Evolutionary conservation across 306 rosid genomes (phyloP).

Genomic region (Cucumis melo): DNA sequence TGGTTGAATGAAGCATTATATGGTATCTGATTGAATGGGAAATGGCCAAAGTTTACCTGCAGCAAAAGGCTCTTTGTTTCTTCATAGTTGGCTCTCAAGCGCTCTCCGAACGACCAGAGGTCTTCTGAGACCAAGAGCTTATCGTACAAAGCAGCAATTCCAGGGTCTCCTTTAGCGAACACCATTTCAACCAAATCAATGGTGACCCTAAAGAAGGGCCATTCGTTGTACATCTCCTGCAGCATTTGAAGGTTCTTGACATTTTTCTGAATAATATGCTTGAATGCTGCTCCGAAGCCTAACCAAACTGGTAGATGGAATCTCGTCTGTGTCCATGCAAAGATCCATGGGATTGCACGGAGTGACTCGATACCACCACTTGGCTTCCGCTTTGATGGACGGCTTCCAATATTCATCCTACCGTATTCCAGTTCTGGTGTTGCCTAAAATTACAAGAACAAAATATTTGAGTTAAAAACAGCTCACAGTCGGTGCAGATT

Average conservation of each 20-base stretch:
- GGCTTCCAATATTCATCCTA: slow-evolving; percentile 93
- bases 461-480: not conserved
- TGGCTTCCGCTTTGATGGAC: slow-evolving; percentile 95
- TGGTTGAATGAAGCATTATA: not conserved
- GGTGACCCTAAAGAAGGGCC: slow-evolving; percentile 98
- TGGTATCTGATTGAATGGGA: not conserved
- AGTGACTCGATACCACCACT: slow-evolving; percentile 95
- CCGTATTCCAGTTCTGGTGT: slow-evolving; percentile 98
- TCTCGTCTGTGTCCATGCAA: slow-evolving; percentile 97
- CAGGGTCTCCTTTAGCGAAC: slow-evolving; percentile 95
- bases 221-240: slow-evolving; percentile 76
- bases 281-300: slow-evolving; percentile 83
- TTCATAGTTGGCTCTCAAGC: slow-evolving; percentile 52
- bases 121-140: slow-evolving; percentile 81
- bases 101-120: slow-evolving; percentile 68
- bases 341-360: slow-evolving; percentile 99
- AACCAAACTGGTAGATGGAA: slow-evolving; percentile 99
- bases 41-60: slow-evolving; percentile 31
- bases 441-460: slow-evolving; percentile 36
- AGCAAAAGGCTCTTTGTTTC: slow-evolving; percentile 71
- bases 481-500: not conserved
- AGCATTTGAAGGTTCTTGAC: slow-evolving; percentile 64
- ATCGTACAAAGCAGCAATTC: slow-evolving; percentile 66
- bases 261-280: slow-evolving; percentile 41
- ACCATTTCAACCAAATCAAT: slow-evolving; percentile 96